Percentiles rank a stretch among this genome's conserved stretches.
Evolutionary conservation across 2,329 filamentous ascomycete species (phyloP).

Genomic region (Fusarium begoniae): DNA sequence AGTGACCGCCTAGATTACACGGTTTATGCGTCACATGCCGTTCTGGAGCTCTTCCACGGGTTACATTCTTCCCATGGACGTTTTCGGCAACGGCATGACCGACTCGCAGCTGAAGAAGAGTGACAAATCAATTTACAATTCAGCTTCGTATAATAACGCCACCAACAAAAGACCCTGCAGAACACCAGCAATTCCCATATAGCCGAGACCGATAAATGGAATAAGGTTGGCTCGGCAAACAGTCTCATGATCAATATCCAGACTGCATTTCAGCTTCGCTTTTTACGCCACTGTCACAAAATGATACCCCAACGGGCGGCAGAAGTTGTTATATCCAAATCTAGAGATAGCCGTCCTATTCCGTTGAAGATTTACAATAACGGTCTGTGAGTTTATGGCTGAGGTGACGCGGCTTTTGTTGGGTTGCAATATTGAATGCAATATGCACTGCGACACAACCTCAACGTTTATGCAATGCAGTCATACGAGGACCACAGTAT

Average conservation of each 20-base stretch:
- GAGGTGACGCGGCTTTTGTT: neutral
- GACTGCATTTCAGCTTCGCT: neutral
- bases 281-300: neutral
- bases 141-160: neutral
- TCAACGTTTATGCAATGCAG: neutral
- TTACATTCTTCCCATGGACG: no score
- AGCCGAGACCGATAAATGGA: neutral
- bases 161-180: no score
- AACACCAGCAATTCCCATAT: no score
- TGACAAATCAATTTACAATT: neutral
- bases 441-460: neutral
- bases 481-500: neutral
- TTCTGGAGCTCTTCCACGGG: fast-evolving
- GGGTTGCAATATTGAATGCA: neutral
- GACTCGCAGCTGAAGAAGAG: neutral
- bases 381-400: neutral
- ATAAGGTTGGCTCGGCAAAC: neutral
- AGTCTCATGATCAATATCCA: neutral
- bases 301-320: neutral
- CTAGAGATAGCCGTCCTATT: no score
- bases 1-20: neutral
- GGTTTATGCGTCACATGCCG: neutral
- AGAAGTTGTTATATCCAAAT: no score
- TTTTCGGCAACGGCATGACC: neutral
- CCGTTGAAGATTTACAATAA: fast-evolving